Percentiles rank a stretch among this genome's conserved stretches.
Evolutionary conservation across 169 alveolate species (phyloP).

Genomic region (Cryptosporidium sp.): DNA sequence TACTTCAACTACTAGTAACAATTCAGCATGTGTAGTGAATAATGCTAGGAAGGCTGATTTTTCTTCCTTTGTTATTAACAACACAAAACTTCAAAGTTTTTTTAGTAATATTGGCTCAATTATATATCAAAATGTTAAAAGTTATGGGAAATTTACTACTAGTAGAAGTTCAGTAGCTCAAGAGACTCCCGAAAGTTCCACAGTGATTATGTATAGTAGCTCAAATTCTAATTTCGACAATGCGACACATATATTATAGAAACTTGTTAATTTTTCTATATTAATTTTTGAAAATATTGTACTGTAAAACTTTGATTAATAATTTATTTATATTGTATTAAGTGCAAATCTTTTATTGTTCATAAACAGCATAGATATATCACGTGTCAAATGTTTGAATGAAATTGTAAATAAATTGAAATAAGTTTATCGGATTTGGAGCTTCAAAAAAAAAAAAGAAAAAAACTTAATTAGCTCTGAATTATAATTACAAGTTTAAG

Average conservation of each 20-base stretch:
- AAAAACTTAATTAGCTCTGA: too few relatives aligned
- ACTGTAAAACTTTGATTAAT: too few relatives aligned
- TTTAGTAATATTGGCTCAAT: slow-evolving; percentile 28
- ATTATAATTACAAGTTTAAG: too few relatives aligned
- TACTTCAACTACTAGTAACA: background rate
- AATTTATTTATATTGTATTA: background rate
- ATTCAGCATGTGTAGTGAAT: background rate
- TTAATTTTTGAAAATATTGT: background rate
- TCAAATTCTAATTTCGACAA: slow-evolving; percentile 6
- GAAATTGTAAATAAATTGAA: too few relatives aligned
- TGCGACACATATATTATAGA: background rate
- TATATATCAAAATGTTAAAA: slow-evolving; percentile 2
- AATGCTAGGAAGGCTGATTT: background rate
- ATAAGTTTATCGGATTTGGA: too few relatives aligned
- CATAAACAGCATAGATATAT: too few relatives aligned
- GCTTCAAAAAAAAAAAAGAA: too few relatives aligned
- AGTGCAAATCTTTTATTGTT: too few relatives aligned
- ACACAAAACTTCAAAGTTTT: slow-evolving; percentile 18
- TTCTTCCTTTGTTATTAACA: background rate
- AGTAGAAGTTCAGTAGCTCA: background rate
- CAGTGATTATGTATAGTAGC: background rate
- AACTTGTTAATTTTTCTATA: background rate
- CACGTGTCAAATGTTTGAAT: too few relatives aligned
- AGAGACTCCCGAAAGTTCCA: background rate
- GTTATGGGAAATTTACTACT: slow-evolving; percentile 27